A percentile compares a stretch with the other conserved stretches of the same genome.
Conservation (phyloP, 2,329 filamentous ascomycete genomes). For the Venturia pyrina region DNA sequence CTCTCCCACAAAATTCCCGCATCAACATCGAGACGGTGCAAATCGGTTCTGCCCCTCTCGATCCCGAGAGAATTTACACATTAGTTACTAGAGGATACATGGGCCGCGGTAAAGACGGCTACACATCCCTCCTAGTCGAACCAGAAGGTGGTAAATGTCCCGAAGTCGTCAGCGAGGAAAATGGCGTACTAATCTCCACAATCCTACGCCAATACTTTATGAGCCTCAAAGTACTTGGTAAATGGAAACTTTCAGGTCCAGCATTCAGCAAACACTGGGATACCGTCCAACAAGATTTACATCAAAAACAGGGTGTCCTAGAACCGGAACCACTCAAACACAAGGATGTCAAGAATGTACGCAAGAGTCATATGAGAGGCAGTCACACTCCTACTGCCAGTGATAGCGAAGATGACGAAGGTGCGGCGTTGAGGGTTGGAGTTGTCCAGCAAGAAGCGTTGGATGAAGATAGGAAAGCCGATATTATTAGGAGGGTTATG, state of each 20-base stretch:
- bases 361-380: conserved; percentile 1
- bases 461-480: conserved; percentile 42
- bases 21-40: conserved; percentile 45
- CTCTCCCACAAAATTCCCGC: conserved; percentile 48
- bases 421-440: conserved; percentile 29
- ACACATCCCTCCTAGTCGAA: conserved; percentile 61
- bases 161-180: conserved; percentile 76
- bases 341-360: not conserved
- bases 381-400: not conserved
- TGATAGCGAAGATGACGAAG: conserved; percentile 18
- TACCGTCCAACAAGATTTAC: conserved; percentile 51
- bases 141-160: conserved; percentile 67
- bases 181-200: conserved; percentile 75
- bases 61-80: conserved; percentile 55
- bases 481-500: conserved; percentile 57
- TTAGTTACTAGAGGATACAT: conserved; percentile 82
- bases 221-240: conserved; percentile 68
- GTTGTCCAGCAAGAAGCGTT: conserved; percentile 31
- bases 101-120: conserved; percentile 81
- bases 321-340: conserved; percentile 16
- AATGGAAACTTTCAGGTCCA: conserved; percentile 63
- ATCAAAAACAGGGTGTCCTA: conserved; percentile 16
- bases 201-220: conserved; percentile 88
- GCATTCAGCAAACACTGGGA: conserved; percentile 56
- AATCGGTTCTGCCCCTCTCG: conserved; percentile 52